Base-by-base conservation (phyloP, 1,284 basidiomycete species). In the Athelia psychrophila region DNA sequence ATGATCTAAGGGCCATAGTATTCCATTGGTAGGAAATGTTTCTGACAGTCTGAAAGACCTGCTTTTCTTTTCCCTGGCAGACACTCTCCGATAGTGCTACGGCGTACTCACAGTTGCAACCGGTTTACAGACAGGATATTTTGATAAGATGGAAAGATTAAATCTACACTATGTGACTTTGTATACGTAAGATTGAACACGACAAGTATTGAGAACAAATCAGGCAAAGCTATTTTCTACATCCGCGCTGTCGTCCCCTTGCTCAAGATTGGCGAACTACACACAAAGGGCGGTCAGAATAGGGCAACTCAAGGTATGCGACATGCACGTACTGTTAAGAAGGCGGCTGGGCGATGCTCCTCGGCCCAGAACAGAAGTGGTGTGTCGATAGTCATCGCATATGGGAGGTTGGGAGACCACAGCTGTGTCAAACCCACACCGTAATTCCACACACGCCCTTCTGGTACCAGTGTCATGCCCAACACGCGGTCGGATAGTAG, bases 361-460 rank as follows among this genome's bases (percentile, higher is more conserved):
- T 96, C 92, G 18, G 92, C 90, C 96, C 97, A 99, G 84, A 98
- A 99, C 50, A 89, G 75, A 30, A 94, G 75, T 1, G 96, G 96
- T 24, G 91, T 92, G 64, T 98, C 96, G 53, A 99, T 77, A 36
- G 84, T 86, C 78, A 98, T 89, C 18, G 83, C 81, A 68, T 95
- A 99, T 49, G 85, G 81, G 60, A 98, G 73, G 60, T 78, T 89
- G 33, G 91, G 83, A 24, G 91, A 84, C 92, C 95, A 99, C 58
- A 93, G 71, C 65, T 98, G 93, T 12, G 95, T 93, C 52, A 98
- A 75, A 53, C 93, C 92, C 54, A 95, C 86, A 45, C 92, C 91
- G 63, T 95, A 95, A 69, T 95, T 96, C 94, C 95, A 96, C 25
- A 95, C 85, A 54, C 84, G 86, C 57, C 93, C 94, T 66, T 95